These are phyloP conservation scores for Podaxis sp. DNA, from an alignment of 768 basidiomycete genomes.

Conservation along the genomic window DNA sequence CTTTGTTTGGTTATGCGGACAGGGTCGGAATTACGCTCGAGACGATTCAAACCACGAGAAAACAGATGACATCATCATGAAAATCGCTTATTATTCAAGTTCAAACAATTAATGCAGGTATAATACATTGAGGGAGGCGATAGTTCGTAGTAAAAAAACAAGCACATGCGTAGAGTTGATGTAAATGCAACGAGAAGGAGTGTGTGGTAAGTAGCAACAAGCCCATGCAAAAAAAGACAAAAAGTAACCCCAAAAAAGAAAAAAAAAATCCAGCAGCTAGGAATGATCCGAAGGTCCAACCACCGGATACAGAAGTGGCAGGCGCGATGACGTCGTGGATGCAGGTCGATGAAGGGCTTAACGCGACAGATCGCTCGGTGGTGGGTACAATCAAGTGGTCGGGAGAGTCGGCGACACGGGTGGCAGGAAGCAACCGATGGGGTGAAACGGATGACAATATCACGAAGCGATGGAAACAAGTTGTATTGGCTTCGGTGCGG, in stretches of 20 bases:
- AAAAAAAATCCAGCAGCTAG: not conserved
- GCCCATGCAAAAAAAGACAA: not conserved
- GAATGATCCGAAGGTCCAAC: not conserved
- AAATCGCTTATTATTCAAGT: not conserved
- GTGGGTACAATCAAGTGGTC: not conserved
- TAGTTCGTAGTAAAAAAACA: not conserved
- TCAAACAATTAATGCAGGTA: not conserved
- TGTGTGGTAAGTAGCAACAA: not conserved
- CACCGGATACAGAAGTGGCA: not conserved
- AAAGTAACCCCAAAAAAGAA: not conserved
- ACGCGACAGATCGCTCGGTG: not conserved
- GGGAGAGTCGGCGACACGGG: not conserved
- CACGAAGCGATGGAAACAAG: slow-evolving; percentile 5
- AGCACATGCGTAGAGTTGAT: not conserved
- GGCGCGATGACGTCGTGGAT: not conserved
- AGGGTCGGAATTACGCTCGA: too few relatives aligned
- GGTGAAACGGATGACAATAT: not conserved
- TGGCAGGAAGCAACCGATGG: not conserved
- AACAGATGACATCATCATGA: not conserved
- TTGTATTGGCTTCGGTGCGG: slow-evolving; percentile 13
- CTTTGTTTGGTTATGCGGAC: too few relatives aligned
- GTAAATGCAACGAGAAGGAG: not conserved
- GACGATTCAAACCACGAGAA: too few relatives aligned
- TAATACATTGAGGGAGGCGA: not conserved
- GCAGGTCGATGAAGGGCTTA: not conserved